phyloP scores from a whole-genome alignment of 2,329 filamentous ascomycete species.

The Fusarium odoratissimum region DNA sequence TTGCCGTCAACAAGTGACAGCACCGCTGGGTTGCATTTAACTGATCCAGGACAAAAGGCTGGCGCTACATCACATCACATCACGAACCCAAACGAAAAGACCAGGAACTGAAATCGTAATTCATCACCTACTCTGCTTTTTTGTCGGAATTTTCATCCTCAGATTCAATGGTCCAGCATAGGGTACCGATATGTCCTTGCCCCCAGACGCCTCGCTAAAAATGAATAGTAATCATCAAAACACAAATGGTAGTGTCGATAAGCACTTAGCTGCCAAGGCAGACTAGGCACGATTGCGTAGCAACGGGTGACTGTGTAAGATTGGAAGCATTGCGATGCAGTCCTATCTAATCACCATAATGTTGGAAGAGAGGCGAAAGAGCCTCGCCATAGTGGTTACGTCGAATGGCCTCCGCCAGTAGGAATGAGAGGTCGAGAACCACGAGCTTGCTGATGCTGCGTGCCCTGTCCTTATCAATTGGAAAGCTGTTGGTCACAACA shows the following conservation, averaged over 20 bases:
- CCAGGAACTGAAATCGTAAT: conserved; percentile 38
- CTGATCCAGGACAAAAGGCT: conserved; percentile 9
- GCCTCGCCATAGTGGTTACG: conserved; percentile 97
- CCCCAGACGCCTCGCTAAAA: conserved; percentile 53
- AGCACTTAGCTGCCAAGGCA: conserved; percentile 6
- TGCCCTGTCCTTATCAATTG: conserved; percentile 80
- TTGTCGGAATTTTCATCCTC: conserved; percentile 20
- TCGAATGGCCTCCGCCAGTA: conserved; percentile 91
- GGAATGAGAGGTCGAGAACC: conserved; percentile 86
- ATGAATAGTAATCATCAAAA: conserved; percentile 33
- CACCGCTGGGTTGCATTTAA: conserved; percentile 70
- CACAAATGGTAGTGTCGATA: conserved; percentile 33
- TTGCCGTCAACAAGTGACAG: conserved; percentile 78
- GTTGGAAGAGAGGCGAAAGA: conserved; percentile 76
- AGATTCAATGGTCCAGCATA: conserved; percentile 29
- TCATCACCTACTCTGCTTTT: conserved; percentile 45
- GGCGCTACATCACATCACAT: conserved; percentile 5
- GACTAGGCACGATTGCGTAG: conserved; percentile 11
- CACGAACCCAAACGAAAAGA: conserved; percentile 21
- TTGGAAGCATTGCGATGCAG: conserved; percentile 3
- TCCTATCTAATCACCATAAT: conserved; percentile 64
- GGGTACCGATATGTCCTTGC: conserved; percentile 38
- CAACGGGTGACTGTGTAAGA: conserved; percentile 19
- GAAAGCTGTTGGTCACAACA: conserved; percentile 97
- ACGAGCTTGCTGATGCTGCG: conserved; percentile 83